Base-by-base conservation (phyloP, 1,284 basidiomycete genomes). In the Paramarasmius palmivorus region DNA sequence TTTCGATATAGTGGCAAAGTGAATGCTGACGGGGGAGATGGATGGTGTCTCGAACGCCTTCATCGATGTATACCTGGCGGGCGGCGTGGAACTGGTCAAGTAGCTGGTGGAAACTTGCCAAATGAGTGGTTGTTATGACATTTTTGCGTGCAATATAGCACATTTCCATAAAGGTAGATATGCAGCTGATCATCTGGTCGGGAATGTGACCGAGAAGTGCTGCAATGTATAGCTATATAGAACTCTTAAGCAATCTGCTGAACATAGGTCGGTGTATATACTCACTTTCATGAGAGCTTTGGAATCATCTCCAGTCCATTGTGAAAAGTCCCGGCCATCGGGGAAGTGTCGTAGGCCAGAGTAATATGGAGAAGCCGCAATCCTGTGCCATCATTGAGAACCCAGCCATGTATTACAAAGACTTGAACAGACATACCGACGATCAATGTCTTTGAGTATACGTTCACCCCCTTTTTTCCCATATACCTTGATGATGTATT, bases 201-300 rank as follows among this genome's bases (percentile, higher is more conserved):
- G 61, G 64, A 15, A 68, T 55, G 52, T 62, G 56, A 12, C 61
- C 64, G 1, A 32, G 48, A 29, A 65, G 61, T 3, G 68, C 66
- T n/a, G 65, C 56, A 4, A 67, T 56, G 53, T 65, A 67, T 6
- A 69, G 62, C 66, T 66, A n/a, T 17, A 20, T 46, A 23, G 19
- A 25, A 39, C 23, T 26, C 26, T 36, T 34, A 17, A 19, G 29
- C 19, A 36, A 10, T 12, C 12, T 46, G 12, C 29, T 17, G 23
- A 26, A 39, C 20, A 46, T 29, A 32, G 20, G 40, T 10, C 60
- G 32, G 56, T 20, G 7, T 3, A n/a, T 32, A n/a, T 22, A n/a
- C 54, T 25, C 49, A 65, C 65, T 60, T 67, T 68, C 66, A 68
- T 68, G 1, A 68, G 44, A 3, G 61, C 65, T 49, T 68, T 68